Evolutionary conservation across 257 asterid genomes (phyloP).

Genomic region (Echites panduratus): DNA sequence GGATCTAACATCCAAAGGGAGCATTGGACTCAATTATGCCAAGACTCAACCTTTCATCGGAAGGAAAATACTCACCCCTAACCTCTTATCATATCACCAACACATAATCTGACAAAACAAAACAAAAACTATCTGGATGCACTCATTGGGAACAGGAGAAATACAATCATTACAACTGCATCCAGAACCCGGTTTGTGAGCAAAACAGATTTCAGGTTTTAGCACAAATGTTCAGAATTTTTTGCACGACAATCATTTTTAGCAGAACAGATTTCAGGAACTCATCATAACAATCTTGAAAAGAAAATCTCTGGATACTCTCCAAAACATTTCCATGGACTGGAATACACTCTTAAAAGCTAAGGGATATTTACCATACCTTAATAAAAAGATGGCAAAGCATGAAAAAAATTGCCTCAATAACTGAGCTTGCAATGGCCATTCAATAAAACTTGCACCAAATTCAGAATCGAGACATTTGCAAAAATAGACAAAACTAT

Average conservation of each 20-base stretch:
- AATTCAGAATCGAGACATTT: not conserved
- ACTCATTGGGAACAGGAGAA: not conserved
- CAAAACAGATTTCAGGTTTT: not conserved
- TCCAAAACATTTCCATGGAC: not conserved
- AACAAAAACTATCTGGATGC: not conserved
- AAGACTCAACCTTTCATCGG: not conserved
- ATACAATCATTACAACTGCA: not conserved
- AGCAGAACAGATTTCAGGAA: not conserved
- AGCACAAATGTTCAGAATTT: too few relatives aligned
- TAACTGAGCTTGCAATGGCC: not conserved
- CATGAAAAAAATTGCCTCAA: not conserved
- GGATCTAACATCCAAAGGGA: not conserved
- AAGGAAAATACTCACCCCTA: not conserved
- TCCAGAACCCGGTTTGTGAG: not conserved
- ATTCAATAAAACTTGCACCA: not conserved
- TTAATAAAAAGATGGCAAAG: not conserved
- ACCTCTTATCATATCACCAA: not conserved
- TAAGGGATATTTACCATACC: not conserved
- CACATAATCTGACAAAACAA: not conserved
- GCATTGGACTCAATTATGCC: not conserved
- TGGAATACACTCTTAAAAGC: not conserved
- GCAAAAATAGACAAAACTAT: not conserved
- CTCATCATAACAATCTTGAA: not conserved
- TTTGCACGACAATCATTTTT: not conserved
- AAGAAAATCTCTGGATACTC: not conserved